Conservation (phyloP, 495 filamentous ascomycete species). For the Neurospora tetraspora region DNA sequence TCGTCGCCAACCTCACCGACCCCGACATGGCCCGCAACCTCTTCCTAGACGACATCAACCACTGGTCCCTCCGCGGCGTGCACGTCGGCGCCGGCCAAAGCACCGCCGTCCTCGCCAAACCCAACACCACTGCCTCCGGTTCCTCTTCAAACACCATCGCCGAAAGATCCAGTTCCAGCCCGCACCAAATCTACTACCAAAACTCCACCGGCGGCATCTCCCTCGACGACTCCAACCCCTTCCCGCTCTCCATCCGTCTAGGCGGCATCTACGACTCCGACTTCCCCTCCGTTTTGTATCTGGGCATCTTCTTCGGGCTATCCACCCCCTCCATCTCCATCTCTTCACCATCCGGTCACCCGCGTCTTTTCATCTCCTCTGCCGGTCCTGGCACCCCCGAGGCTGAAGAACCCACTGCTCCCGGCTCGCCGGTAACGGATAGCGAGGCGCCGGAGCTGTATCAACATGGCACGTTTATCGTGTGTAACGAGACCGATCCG, state of each 20-base stretch:
- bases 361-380: neutral
- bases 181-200: constrained; percentile 2
- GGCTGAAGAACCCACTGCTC: neutral
- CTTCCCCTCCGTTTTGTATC: neutral
- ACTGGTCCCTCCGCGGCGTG: neutral
- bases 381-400: neutral
- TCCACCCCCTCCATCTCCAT: neutral
- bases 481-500: neutral
- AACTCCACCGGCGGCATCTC: constrained; percentile 1
- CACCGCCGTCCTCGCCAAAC: neutral
- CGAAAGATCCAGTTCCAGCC: neutral
- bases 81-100: constrained; percentile 3
- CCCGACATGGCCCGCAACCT: neutral
- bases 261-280: neutral
- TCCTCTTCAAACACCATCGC: neutral
- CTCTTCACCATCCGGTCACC: neutral
- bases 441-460: neutral
- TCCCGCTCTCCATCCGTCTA: neutral
- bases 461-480: neutral
- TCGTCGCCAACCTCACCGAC: constrained; percentile 2
- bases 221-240: neutral
- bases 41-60: neutral
- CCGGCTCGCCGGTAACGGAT: neutral
- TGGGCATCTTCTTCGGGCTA: neutral
- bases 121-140: neutral